Evolutionary conservation across 1,139 yeast species (phyloP).

Genomic region (Zhuliangozyma blackwelliae): DNA sequence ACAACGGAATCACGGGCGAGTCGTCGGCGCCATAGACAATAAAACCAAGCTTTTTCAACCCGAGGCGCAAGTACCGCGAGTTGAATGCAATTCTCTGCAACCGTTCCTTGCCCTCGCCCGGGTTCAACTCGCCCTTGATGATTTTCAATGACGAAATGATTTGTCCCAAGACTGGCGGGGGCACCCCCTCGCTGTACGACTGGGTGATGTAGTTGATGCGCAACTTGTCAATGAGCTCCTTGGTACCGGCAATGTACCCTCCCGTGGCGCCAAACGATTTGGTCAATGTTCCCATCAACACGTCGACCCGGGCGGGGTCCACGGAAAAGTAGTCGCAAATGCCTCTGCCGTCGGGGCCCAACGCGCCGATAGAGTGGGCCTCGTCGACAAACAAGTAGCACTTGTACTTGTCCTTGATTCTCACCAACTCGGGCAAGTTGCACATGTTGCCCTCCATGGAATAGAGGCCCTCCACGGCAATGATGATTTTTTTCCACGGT

Average conservation of each 20-base stretch:
- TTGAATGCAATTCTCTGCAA: constrained; percentile 91
- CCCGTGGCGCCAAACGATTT: constrained; percentile 99
- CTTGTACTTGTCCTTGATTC: constrained; percentile 78
- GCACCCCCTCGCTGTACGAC: constrained; percentile 75
- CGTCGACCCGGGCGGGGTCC: constrained; percentile 70
- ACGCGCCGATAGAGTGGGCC: constrained; percentile 97
- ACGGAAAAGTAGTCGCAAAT: constrained; percentile 89
- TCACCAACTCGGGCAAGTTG: constrained; percentile 74
- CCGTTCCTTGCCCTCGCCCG: constrained; percentile 92
- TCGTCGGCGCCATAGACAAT: constrained; percentile 94
- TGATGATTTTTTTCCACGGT: constrained; percentile 92
- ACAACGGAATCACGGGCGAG: constrained; percentile 89
- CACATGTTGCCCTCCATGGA: constrained; percentile 98
- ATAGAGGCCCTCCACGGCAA: constrained; percentile 93
- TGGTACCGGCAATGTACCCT: constrained; percentile 83
- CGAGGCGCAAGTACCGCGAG: constrained; percentile 86
- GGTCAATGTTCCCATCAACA: constrained; percentile 95
- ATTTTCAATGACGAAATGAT: constrained; percentile 76
- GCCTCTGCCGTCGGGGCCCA: constrained; percentile 92
- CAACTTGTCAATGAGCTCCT: constrained; percentile 64
- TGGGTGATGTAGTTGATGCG: constrained; percentile 72
- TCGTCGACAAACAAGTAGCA: constrained; percentile 91
- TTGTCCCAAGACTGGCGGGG: constrained; percentile 90
- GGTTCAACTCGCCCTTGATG: constrained; percentile 75
- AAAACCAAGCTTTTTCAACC: constrained; percentile 86